Conservation (phyloP, 1,284 basidiomycete species). For the Moniliophthora roreri region DNA sequence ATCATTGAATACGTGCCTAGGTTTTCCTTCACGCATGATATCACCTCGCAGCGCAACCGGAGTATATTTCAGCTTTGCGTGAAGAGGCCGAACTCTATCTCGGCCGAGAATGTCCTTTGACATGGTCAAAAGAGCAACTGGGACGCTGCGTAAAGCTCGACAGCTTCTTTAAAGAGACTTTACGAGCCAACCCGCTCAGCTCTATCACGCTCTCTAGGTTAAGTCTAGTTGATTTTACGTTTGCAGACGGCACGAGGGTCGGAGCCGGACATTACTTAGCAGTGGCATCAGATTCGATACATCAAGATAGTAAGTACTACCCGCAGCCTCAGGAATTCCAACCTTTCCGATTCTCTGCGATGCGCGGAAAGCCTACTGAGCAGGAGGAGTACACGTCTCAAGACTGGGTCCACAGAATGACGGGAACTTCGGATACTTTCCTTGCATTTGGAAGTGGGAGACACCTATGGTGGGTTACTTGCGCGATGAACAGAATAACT, state of each 20-base stretch:
- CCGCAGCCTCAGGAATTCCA: slow-evolving; percentile 31
- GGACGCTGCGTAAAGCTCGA: slow-evolving; percentile 34
- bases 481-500: neutral
- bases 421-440: slow-evolving; percentile 31
- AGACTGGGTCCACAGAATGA: slow-evolving; percentile 19
- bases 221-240: slow-evolving; percentile 28
- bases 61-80: slow-evolving; percentile 35
- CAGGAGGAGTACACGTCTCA: slow-evolving; percentile 16
- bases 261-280: slow-evolving; percentile 35
- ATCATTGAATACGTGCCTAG: slow-evolving; percentile 21
- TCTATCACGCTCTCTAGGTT: slow-evolving; percentile 18
- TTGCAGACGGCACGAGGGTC: slow-evolving; percentile 43
- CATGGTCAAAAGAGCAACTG: slow-evolving; percentile 38
- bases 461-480: slow-evolving; percentile 39
- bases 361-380: slow-evolving; percentile 18
- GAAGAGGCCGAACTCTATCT: slow-evolving; percentile 33
- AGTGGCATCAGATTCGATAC: slow-evolving; percentile 31
- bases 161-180: slow-evolving; percentile 41
- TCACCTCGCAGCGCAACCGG: slow-evolving; percentile 35
- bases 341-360: slow-evolving; percentile 35
- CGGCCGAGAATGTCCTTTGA: slow-evolving; percentile 18
- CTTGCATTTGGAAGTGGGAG: slow-evolving; percentile 42
- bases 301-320: slow-evolving; percentile 34
- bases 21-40: slow-evolving; percentile 35
- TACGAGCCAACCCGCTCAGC: slow-evolving; percentile 31